phyloP scores from a whole-genome alignment of 176 grass and related monocot species.

The Microstegium vimineum region DNA sequence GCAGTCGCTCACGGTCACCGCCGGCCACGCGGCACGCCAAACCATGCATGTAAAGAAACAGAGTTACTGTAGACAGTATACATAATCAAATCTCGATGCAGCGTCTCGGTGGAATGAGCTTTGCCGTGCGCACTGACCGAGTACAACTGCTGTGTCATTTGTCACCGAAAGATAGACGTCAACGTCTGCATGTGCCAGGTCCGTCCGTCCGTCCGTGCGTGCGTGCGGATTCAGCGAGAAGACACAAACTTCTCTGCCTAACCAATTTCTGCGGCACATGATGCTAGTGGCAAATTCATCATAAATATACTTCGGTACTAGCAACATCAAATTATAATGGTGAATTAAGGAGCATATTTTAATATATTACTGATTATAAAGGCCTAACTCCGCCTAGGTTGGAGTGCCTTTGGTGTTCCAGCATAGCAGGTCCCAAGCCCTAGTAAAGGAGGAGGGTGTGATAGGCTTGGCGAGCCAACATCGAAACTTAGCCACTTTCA shows the following conservation, averaged over 20 bases:
- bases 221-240: not conserved
- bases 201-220: no score
- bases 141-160: not conserved
- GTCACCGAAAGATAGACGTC: not conserved
- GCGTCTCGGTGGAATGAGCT: not conserved
- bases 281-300: not conserved
- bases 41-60: conserved; percentile 18
- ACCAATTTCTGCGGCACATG: not conserved
- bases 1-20: not conserved
- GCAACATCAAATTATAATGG: not conserved
- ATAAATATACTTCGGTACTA: not conserved
- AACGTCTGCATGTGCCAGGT: not conserved
- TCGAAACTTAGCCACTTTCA: no score
- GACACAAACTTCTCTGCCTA: not conserved
- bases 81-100: not conserved
- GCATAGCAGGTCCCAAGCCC: no score
- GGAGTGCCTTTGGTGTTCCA: no score
- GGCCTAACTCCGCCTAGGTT: no score
- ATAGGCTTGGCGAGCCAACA: no score
- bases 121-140: not conserved
- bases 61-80: conserved; percentile 1
- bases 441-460: no score
- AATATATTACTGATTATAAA: no score
- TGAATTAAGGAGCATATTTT: no score
- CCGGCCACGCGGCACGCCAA: not conserved